Evolutionary conservation across 176 grass and related monocot genomes (phyloP), one percentile per base, ranked within the genome.

Genomic region (Eleusine coracana): DNA sequence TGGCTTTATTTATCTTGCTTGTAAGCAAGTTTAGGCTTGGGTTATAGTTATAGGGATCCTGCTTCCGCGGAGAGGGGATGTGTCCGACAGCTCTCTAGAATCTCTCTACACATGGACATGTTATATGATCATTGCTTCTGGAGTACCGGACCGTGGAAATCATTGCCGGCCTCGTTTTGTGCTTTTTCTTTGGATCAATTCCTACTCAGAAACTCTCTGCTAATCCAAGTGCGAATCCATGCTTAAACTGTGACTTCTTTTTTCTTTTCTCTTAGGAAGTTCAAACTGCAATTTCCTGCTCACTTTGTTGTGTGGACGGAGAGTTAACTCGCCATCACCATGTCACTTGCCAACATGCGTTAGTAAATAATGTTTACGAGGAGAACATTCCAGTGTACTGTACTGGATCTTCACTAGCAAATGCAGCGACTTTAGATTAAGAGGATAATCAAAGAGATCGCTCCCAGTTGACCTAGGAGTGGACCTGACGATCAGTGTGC

Each of bases 51-150:
- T 34, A 34, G 45, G 62, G 60, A 56, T 46, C 21, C 10, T 70
- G 40, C 62, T 76, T 50, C 62, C 56, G 29, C 5, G 0, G 16
- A 29, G 63, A 28, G 51, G 60, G 61, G 14, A 69, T 87, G 85
- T 75, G 62, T 49, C 28, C 50, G 78, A 87, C 85, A 82, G 17
- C 29, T 63, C 16, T 21, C 66, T 60, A 4, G 68, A 86, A 73
- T 79, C 34, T 34, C 56, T 71, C 66, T 38, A 74, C 59, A 66
- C 61, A 38, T 41, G 13, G 71, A 75, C 13, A 23, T 9, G 21
- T 23, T 37, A 7, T 15, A 36, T 16, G 16, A 66, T 45, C 62
- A 14, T 85, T 78, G 76, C 76, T 48, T 66, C 42, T 18, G 50
- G 76, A n/a, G 28, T 63, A 5, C 7, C 17, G 61, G 11, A 45